A percentile compares a stretch with the other conserved stretches of the same genome.
Conservation (phyloP, 164 flowering plant genomes). For the Umbellularia californica region DNA sequence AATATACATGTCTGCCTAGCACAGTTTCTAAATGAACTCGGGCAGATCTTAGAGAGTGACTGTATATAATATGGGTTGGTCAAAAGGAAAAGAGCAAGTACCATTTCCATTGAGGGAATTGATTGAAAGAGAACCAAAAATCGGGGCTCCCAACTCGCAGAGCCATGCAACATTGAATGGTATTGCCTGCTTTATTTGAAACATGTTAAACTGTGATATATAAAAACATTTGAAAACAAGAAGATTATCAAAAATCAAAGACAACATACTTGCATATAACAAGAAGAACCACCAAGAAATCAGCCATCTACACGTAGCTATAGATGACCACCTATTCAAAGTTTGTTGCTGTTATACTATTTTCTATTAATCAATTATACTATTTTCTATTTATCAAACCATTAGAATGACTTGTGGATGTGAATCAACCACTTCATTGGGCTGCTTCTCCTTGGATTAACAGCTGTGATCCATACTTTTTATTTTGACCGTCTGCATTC, state of each 20-base stretch:
- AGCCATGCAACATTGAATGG: constrained; percentile 56
- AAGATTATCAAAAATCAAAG: too few species aligned
- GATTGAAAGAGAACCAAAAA: constrained; percentile 77
- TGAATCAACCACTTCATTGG: background rate
- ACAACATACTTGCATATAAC: too few species aligned
- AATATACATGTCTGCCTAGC: background rate
- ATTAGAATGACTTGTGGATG: background rate
- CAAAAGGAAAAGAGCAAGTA: constrained; percentile 13
- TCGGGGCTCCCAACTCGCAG: constrained; percentile 63
- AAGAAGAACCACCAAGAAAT: too few species aligned
- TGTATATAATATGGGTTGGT: background rate
- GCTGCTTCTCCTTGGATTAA: background rate
- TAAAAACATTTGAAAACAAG: background rate
- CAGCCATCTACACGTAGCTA: too few species aligned
- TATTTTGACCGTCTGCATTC: too few species aligned
- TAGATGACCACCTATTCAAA: too few species aligned
- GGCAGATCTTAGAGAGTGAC: background rate
- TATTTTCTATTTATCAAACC: background rate
- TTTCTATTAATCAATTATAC: too few species aligned
- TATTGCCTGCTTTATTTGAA: constrained; percentile 31
- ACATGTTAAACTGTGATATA: background rate
- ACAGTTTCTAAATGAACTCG: background rate
- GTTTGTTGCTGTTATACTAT: too few species aligned
- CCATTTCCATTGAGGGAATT: constrained; percentile 46
- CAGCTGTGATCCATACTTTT: background rate